These are phyloP conservation scores for Crassisporium funariophilum DNA, from an alignment of 768 basidiomycete genomes.

Conservation along the genomic window DNA sequence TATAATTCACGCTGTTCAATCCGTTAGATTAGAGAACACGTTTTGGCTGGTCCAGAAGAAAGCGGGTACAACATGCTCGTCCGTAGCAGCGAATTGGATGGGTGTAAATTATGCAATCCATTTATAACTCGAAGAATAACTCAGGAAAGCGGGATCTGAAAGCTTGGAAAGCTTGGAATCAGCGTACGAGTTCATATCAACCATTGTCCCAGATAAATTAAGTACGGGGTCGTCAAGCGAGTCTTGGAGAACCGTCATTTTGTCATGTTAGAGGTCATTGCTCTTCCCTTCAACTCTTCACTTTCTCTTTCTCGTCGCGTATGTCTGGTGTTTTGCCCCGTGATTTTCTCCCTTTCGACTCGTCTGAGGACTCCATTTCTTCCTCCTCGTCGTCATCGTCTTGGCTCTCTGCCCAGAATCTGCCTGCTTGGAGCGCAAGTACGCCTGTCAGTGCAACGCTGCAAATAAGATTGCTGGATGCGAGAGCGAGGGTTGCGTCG, in stretches of 20 bases:
- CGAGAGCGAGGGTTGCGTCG: constrained; percentile 71
- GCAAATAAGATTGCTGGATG: constrained; percentile 83
- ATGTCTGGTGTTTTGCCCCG: constrained; percentile 35
- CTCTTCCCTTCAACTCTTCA: too few relatives aligned
- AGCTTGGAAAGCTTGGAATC: neutral
- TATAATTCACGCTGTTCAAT: neutral
- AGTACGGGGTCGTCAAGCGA: neutral
- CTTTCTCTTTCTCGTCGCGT: constrained; percentile 31
- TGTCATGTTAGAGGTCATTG: constrained; percentile 25
- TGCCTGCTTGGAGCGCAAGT: constrained; percentile 77
- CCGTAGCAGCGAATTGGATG: too few relatives aligned
- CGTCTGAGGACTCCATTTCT: constrained; percentile 28
- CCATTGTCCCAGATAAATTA: neutral
- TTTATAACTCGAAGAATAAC: neutral
- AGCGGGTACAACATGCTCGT: too few relatives aligned
- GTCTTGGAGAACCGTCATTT: constrained; percentile 8
- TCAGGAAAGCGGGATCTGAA: neutral
- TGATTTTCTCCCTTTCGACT: constrained; percentile 27
- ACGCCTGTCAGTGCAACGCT: constrained; percentile 90
- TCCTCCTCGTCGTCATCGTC: constrained; percentile 57
- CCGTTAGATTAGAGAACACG: neutral
- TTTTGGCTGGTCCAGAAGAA: too few relatives aligned
- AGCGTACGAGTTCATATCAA: neutral
- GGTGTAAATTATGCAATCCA: too few relatives aligned
- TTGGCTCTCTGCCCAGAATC: constrained; percentile 81